Base-by-base conservation (phyloP, 2,329 filamentous ascomycete genomes). In the Plenodomus lindquistii region DNA sequence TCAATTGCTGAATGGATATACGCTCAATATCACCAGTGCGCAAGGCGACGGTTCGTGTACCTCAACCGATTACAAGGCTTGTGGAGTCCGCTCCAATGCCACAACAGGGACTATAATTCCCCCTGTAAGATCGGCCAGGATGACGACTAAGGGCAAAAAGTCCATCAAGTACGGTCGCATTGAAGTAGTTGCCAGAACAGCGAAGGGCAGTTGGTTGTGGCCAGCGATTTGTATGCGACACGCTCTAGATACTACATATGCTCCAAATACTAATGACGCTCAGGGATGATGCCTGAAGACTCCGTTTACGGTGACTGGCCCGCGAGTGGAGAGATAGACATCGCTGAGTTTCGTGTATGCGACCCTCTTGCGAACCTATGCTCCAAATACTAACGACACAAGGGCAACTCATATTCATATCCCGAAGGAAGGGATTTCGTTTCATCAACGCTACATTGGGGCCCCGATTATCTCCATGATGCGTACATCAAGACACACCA, bases 201-300 rank as follows among this genome's bases (percentile, higher is more conserved):
- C 89, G 2, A 72, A 78, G 42, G 89, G 89, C 40, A 88, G 93
- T 74, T 94, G 89, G 89, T 79, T 94, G 11, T 93, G 89, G 89
- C 89, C 89, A 2, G 89, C 89, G 17, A 92, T 94, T 65, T 93
- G 89, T 62, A 47, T 21, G 55, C 46, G 16, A 3, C 16, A 6
- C 2, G 13, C 17, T 5, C 21, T 8, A 13, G n/a, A n/a, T n/a
- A 2, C 2, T 22, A 15, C 21, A 4, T 6, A 10, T 2, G 11
- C 7, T 15, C 24, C 4, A 20, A 3, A 20, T 29, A 42, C 45
- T 55, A 37, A 88, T 42, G 29, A 10, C 10, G 22, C 2, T 2
- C 35, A 55, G 59, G 89, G 63, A 65, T 66, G 63, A 65, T 66
- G 61, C 89, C 89, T 1, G 84, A 85, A 43, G 77, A 85, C 17